Evolutionary conservation across 192 early-diverging fungal species (phyloP).

Genomic region (Coemansia sp.): DNA sequence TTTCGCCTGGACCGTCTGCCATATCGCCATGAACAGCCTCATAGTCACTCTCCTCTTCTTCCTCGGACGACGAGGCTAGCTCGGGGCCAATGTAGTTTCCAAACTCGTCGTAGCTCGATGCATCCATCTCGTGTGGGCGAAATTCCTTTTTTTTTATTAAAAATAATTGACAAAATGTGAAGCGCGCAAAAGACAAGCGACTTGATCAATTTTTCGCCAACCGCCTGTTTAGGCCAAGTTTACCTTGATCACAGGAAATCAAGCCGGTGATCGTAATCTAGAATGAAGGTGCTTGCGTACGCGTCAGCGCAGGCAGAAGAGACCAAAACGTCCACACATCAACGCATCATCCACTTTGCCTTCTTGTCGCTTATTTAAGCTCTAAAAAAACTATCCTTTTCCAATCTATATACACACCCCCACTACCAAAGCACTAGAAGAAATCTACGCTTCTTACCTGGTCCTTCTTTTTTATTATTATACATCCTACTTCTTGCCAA

Average conservation of each 20-base stretch:
- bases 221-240: background rate
- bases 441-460: background rate
- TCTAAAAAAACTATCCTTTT: background rate
- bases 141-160: background rate
- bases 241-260: background rate
- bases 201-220: background rate
- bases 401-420: background rate
- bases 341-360: background rate
- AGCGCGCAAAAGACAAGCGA: background rate
- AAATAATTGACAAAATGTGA: background rate
- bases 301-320: background rate
- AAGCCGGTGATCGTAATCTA: slow-evolving; percentile 14
- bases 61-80: slow-evolving; percentile 66
- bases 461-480: slow-evolving; percentile 4
- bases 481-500: slow-evolving; percentile 6
- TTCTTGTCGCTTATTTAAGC: background rate
- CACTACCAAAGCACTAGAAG: background rate
- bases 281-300: background rate
- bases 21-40: slow-evolving; percentile 17
- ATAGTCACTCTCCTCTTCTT: slow-evolving; percentile 61
- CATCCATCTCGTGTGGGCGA: slow-evolving; percentile 62
- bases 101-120: slow-evolving; percentile 85
- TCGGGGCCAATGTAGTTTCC: slow-evolving; percentile 99
- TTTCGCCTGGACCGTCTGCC: slow-evolving; percentile 5
- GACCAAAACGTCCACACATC: background rate